Evolutionary conservation across 2,329 filamentous ascomycete species (phyloP).

Genomic region (Colletotrichum sp.): DNA sequence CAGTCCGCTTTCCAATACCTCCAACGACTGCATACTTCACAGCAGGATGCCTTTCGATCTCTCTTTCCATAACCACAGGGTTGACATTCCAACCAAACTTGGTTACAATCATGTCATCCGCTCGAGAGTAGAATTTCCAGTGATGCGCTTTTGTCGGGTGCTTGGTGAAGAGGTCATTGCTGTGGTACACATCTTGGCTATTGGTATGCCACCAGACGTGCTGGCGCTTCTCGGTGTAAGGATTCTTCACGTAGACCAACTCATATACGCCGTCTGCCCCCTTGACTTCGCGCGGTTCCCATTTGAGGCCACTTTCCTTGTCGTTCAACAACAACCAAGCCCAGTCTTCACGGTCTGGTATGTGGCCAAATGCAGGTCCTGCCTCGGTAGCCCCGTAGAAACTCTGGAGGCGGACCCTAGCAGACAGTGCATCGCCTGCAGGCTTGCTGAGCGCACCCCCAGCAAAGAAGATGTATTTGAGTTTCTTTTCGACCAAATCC

Average conservation of each 20-base stretch:
- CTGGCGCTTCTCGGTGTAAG: constrained; percentile 28
- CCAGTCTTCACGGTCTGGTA: constrained; percentile 32
- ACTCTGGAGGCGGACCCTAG: constrained; percentile 28
- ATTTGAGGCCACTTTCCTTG: background rate
- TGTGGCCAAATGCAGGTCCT: constrained; percentile 21
- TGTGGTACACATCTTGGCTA: background rate
- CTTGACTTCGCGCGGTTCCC: background rate
- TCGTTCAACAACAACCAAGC: constrained; percentile 32
- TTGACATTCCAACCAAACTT: constrained; percentile 48
- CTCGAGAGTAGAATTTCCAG: constrained; percentile 40
- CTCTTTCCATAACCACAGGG: constrained; percentile 38
- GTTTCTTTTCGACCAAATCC: constrained; percentile 25
- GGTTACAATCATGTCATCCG: constrained; percentile 44
- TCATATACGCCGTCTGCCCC: constrained; percentile 31
- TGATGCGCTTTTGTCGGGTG: constrained; percentile 35
- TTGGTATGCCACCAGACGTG: constrained; percentile 40
- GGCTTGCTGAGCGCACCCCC: constrained; percentile 32
- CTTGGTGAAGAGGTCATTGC: constrained; percentile 42
- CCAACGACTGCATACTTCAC: constrained; percentile 36
- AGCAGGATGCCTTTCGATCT: constrained; percentile 30
- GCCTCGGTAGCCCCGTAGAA: constrained; percentile 36
- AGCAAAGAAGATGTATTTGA: constrained; percentile 28
- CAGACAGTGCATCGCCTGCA: constrained; percentile 32
- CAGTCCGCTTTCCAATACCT: constrained; percentile 33
- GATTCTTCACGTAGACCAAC: constrained; percentile 33